Evolutionary conservation across 1,284 basidiomycete genomes (phyloP).

Genomic region (Trichosporon faecale): DNA sequence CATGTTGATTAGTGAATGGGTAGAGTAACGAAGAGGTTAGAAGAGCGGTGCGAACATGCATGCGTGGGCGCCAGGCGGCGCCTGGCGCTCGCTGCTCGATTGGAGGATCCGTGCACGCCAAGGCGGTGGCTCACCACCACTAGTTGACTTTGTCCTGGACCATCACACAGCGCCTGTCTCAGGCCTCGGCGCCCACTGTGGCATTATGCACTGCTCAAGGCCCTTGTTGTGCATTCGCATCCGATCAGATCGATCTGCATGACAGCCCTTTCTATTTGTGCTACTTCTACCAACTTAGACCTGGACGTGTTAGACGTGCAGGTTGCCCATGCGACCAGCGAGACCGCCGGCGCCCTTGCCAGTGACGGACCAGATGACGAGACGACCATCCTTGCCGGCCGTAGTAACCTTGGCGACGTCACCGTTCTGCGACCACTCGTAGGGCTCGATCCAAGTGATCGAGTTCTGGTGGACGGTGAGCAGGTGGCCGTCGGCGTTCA

Average conservation of each 20-base stretch:
- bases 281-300: not conserved
- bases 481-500: slow-evolving; percentile 61
- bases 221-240: not conserved
- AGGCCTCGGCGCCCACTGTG: not conserved
- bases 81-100: not conserved
- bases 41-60: not conserved
- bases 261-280: not conserved
- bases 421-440: slow-evolving; percentile 62
- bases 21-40: not conserved
- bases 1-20: not conserved
- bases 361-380: slow-evolving; percentile 80
- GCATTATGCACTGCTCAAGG: not conserved
- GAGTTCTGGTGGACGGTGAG: slow-evolving; percentile 95
- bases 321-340: slow-evolving; percentile 31
- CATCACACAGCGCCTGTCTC: not conserved
- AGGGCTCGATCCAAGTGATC: slow-evolving; percentile 83
- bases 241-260: slow-evolving; percentile 1
- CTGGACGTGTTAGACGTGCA: slow-evolving; percentile 27
- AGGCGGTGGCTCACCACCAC: not conserved
- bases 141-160: not conserved
- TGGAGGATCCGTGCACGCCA: not conserved
- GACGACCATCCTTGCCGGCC: slow-evolving; percentile 88
- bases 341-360: slow-evolving; percentile 31
- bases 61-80: not conserved
- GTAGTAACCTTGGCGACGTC: slow-evolving; percentile 77